Evolutionary conservation across 2,329 filamentous ascomycete genomes (phyloP).

Genomic region (Aspergillus candidus): DNA sequence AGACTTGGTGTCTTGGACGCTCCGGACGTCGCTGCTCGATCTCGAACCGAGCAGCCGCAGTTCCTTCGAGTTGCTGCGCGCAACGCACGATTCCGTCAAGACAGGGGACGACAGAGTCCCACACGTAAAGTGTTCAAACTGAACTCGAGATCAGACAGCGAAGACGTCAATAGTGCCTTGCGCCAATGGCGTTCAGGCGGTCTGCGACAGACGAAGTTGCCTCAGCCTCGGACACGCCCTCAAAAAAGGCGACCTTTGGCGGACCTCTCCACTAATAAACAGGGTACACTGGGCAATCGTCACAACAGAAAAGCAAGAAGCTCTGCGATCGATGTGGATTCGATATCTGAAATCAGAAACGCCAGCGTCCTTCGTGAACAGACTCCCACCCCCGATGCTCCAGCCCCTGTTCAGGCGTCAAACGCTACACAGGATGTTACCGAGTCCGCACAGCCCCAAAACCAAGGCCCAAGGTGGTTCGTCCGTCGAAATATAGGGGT

Average conservation of each 20-base stretch:
- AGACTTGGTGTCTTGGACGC: slow-evolving; percentile 49
- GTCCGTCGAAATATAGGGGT: slow-evolving; percentile 29
- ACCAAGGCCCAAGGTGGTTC: slow-evolving; percentile 28
- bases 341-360: slow-evolving; percentile 1
- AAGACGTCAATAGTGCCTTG: slow-evolving; percentile 48
- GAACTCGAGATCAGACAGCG: slow-evolving; percentile 48
- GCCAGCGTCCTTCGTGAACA: slow-evolving; percentile 4
- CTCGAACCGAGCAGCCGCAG: slow-evolving; percentile 38
- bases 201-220: slow-evolving; percentile 26
- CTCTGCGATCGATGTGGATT: neutral
- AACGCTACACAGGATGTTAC: neutral
- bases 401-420: neutral
- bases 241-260: slow-evolving; percentile 19
- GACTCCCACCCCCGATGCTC: neutral
- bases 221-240: slow-evolving; percentile 12
- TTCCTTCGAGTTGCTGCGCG: slow-evolving; percentile 54
- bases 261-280: slow-evolving; percentile 16
- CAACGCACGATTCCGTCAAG: slow-evolving; percentile 42
- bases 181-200: slow-evolving; percentile 47
- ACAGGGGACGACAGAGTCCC: slow-evolving; percentile 48
- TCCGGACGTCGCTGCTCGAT: slow-evolving; percentile 26
- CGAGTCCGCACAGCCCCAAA: slow-evolving; percentile 10
- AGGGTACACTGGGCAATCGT: slow-evolving; percentile 2
- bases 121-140: slow-evolving; percentile 48
- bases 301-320: neutral